Evolutionary conservation across 192 early-diverging fungal genomes (phyloP).

Genomic region (Hyaloraphidium curvatum): DNA sequence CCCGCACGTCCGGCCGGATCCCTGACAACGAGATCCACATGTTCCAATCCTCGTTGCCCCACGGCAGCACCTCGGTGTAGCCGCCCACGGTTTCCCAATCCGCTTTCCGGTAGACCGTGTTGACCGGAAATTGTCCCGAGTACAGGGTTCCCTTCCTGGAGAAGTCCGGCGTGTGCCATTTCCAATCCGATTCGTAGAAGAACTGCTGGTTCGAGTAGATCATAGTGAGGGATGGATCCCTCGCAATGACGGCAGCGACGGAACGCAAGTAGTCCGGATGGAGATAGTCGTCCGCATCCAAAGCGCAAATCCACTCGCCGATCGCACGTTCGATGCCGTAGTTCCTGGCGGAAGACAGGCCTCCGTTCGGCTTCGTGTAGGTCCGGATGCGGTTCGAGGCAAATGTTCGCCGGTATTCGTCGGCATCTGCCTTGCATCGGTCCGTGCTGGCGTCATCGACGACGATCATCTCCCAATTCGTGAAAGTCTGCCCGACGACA

Average conservation of each 20-base stretch:
- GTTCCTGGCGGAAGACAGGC: neutral
- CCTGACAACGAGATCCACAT: neutral
- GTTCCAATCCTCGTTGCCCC: slow-evolving; percentile 4
- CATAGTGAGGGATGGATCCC: neutral
- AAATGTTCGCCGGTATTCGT: neutral
- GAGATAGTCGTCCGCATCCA: slow-evolving; percentile 1
- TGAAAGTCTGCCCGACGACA: neutral
- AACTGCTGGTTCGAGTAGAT: slow-evolving; percentile 3
- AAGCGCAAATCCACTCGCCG: slow-evolving; percentile 1
- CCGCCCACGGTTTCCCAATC: slow-evolving; percentile 1
- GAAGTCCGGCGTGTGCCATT: neutral
- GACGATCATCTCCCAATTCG: neutral
- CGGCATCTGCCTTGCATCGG: neutral
- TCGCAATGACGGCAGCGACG: neutral
- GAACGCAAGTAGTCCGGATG: neutral
- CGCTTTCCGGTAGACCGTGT: neutral
- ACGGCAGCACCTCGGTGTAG: neutral
- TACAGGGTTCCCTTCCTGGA: neutral
- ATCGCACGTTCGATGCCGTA: neutral
- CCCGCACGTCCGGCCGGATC: neutral
- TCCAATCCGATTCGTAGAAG: neutral
- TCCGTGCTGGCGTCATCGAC: neutral
- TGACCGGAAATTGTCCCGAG: neutral
- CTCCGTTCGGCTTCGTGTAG: neutral
- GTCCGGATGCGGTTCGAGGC: neutral